A percentile compares a stretch with the other conserved stretches of the same genome.
Conservation (phyloP, 2,329 filamentous ascomycete genomes). For the Aspergillus niger region DNA sequence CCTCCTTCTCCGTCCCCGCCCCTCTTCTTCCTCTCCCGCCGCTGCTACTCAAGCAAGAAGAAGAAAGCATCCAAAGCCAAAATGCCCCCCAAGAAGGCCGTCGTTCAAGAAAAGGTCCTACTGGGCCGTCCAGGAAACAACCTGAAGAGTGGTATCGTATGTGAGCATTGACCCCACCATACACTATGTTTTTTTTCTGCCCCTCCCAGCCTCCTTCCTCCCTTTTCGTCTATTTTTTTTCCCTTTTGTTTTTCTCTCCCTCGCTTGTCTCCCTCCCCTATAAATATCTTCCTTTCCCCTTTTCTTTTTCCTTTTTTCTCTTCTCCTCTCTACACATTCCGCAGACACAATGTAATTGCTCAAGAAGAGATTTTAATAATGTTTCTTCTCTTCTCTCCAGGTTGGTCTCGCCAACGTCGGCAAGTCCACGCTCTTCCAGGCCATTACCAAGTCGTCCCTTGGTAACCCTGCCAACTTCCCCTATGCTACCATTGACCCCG, state of each 20-base stretch:
- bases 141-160: conserved; percentile 96
- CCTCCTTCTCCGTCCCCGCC: conserved; percentile 50
- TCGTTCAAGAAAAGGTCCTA: conserved; percentile 92
- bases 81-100: conserved; percentile 95
- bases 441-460: conserved; percentile 95
- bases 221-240: conserved; percentile 5
- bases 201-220: conserved; percentile 21
- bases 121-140: conserved; percentile 96
- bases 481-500: conserved; percentile 97
- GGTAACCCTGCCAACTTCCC: conserved; percentile 99
- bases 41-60: conserved; percentile 59
- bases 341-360: conserved; percentile 10
- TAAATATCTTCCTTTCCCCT: not conserved
- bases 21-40: conserved; percentile 37
- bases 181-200: conserved; percentile 29
- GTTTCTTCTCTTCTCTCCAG: conserved; percentile 50
- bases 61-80: conserved; percentile 57
- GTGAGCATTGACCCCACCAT: conserved; percentile 59
- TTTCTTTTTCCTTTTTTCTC: conserved; percentile 6
- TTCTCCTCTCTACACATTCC: conserved; percentile 15
- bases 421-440: conserved; percentile 99
- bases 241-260: conserved; percentile 23
- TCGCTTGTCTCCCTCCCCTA: conserved; percentile 7
- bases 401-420: conserved; percentile 98
- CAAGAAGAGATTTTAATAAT: not conserved